Base-by-base conservation (phyloP, 495 filamentous ascomycete species). In the Symbiotaphrina buchneri region DNA sequence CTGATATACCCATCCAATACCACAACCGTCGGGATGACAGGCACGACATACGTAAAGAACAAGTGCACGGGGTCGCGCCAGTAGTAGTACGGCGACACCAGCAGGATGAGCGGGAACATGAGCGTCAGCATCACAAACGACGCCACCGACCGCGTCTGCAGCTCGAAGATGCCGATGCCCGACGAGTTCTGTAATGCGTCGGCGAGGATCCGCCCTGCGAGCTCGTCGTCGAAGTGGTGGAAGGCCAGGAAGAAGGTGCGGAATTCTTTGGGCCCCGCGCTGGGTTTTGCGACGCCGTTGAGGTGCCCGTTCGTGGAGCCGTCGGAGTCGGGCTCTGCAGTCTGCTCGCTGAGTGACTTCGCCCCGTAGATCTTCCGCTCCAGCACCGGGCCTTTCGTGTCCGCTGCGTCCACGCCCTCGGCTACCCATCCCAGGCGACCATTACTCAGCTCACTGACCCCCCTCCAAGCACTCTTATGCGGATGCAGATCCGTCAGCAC, bases 181-280 rank as follows among this genome's bases (percentile, higher is more conserved):
- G 10, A 11, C 10, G 7, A 56, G 1, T 59, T 71, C 36, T 66
- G 52, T 2, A 79, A 42, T 0, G 72, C 70, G 40, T 70, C 70
- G 23, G 53, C 48, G 23, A 83, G 45, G 8, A 79, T 67, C 2
- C 48, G 48, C 19, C 38, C 40, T 4, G 74, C 76, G 17, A 65
- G 39, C 10, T 47, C 46, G 39, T 83, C 67, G 32, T 66, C 60
- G 39, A 83, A 80, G 49, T 83, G 76, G 41, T 83, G 76, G 45
- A 80, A 83, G 4, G 72, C 65, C 7, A 83, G 54, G 41, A 67
- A 76, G 47, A 73, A 82, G 17, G 80, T 48, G 2, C 71, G 54
- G 46, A 79, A 74, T 8, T 71, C 56, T 10, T 27, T 39, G 22
- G 47, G 47, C 36, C 45, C 48, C n/a, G n/a, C n/a, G n/a, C n/a